phyloP scores from a whole-genome alignment of 2,329 filamentous ascomycete genomes.

The Eurotiales sp. region DNA sequence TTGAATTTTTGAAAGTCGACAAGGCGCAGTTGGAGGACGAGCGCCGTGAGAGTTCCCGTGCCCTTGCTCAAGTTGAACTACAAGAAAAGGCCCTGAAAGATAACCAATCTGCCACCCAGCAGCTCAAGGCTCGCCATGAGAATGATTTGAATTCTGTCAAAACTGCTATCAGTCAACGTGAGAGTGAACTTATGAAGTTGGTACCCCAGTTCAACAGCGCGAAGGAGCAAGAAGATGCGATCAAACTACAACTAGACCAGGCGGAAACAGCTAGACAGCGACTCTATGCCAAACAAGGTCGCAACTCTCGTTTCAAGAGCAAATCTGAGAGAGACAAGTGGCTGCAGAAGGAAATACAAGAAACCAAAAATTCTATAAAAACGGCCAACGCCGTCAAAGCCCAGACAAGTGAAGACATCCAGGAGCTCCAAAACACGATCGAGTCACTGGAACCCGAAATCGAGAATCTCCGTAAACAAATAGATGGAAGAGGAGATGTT shows the following conservation, averaged over 20 bases:
- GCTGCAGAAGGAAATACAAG: constrained; percentile 74
- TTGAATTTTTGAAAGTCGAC: constrained; percentile 81
- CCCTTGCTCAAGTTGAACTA: constrained; percentile 79
- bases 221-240: constrained; percentile 67
- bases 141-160: constrained; percentile 69
- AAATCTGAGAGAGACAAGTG: constrained; percentile 85
- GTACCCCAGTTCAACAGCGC: constrained; percentile 71
- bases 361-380: constrained; percentile 70
- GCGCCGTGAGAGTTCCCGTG: constrained; percentile 73
- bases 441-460: constrained; percentile 69
- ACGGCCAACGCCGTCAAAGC: constrained; percentile 80
- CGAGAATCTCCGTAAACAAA: constrained; percentile 62
- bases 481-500: constrained; percentile 75
- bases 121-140: constrained; percentile 67
- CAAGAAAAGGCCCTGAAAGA: constrained; percentile 79
- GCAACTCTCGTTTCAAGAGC: constrained; percentile 80
- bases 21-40: constrained; percentile 86
- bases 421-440: constrained; percentile 67
- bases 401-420: constrained; percentile 79
- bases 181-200: constrained; percentile 71
- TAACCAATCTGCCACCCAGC: constrained; percentile 72
- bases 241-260: constrained; percentile 69
- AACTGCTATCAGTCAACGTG: constrained; percentile 68
- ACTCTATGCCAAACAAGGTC: constrained; percentile 86
- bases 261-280: constrained; percentile 72